Conservation (phyloP, 139 green algal genomes). For the Picochlorum sp. region DNA sequence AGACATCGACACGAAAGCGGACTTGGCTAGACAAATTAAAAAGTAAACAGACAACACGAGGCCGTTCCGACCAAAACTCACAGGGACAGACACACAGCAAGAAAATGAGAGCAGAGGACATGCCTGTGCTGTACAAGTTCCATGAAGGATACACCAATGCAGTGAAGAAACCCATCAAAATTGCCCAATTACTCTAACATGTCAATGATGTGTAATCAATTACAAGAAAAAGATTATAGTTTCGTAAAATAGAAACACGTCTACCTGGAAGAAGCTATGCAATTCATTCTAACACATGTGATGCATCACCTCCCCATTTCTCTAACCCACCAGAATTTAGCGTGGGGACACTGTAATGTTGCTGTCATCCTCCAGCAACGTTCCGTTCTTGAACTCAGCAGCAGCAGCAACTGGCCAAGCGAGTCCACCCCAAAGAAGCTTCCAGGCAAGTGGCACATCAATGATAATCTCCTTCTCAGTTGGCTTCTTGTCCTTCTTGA, state of each 20-base stretch:
- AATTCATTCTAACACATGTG: background rate
- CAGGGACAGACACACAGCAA: background rate
- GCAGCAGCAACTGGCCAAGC: slow-evolving; percentile 72
- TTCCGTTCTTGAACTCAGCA: slow-evolving; percentile 64
- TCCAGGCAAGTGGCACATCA: slow-evolving; percentile 78
- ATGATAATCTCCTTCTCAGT: slow-evolving; percentile 98
- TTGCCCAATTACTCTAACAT: slow-evolving; percentile 60
- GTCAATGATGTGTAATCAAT: slow-evolving; percentile 8
- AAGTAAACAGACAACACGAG: slow-evolving; percentile 15
- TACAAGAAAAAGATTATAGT: background rate
- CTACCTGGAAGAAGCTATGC: background rate
- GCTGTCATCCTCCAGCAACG: slow-evolving; percentile 66
- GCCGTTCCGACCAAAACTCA: background rate
- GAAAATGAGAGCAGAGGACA: slow-evolving; percentile 7
- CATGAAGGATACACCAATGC: slow-evolving; percentile 92
- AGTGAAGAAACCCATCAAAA: slow-evolving; percentile 70
- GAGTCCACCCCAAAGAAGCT: slow-evolving; percentile 51
- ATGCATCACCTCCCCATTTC: no score
- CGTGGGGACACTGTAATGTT: slow-evolving; percentile 92
- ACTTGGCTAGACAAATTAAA: slow-evolving; percentile 44
- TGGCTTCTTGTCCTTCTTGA: slow-evolving; percentile 57
- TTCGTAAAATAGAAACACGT: background rate
- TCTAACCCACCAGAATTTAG: slow-evolving; percentile 34
- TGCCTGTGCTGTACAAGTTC: slow-evolving; percentile 72
- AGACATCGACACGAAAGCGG: slow-evolving; percentile 14